A percentile compares a stretch with the other conserved stretches of the same genome.
These are phyloP conservation scores for Ceratobasidium sp. DNA, from an alignment of 1,284 basidiomycete species.

Conservation along the genomic window DNA sequence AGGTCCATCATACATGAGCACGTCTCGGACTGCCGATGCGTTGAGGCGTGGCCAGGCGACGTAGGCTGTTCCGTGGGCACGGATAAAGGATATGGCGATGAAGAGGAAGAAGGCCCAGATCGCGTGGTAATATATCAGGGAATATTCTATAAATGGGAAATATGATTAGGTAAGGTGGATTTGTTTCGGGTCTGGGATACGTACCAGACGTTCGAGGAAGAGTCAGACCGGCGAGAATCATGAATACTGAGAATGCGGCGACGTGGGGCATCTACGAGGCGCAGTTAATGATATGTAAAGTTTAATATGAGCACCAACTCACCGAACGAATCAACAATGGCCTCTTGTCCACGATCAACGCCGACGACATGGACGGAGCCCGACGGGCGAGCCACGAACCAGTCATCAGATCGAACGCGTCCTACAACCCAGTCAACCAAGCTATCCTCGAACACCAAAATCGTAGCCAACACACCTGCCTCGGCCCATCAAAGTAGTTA, in stretches of 20 bases:
- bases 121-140: slow-evolving; percentile 79
- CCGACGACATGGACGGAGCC: slow-evolving; percentile 66
- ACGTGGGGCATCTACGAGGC: slow-evolving; percentile 86
- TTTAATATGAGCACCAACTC: slow-evolving; percentile 48
- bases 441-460: neutral
- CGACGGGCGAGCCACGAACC: slow-evolving; percentile 86
- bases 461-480: slow-evolving; percentile 64
- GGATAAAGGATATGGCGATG: slow-evolving; percentile 70
- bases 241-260: slow-evolving; percentile 80
- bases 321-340: slow-evolving; percentile 84
- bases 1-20: slow-evolving; percentile 86
- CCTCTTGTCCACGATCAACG: slow-evolving; percentile 78
- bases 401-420: slow-evolving; percentile 93
- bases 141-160: slow-evolving; percentile 62
- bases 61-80: slow-evolving; percentile 82
- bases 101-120: slow-evolving; percentile 75
- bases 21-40: slow-evolving; percentile 69
- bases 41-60: slow-evolving; percentile 94
- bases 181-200: slow-evolving; percentile 48
- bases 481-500: slow-evolving; percentile 95
- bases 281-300: neutral
- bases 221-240: slow-evolving; percentile 84
- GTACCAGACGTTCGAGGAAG: slow-evolving; percentile 83
- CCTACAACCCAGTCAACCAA: slow-evolving; percentile 54
- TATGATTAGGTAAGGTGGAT: slow-evolving; percentile 35